Conservation (phyloP, 352 stramenopile species). For the Globisporangium acanthophoron region DNA sequence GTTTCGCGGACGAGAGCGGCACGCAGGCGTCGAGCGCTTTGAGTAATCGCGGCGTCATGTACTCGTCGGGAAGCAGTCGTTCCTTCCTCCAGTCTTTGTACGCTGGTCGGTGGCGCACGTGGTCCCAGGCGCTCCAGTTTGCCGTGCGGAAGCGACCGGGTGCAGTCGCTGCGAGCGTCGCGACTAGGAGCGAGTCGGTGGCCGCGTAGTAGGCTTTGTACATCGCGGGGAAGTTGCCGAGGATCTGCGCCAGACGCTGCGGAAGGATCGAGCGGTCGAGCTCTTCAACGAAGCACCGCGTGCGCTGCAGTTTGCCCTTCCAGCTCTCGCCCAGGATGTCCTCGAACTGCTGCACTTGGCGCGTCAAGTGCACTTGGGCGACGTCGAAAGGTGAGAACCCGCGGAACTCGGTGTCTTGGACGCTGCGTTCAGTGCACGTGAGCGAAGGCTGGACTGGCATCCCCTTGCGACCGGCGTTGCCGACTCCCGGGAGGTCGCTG, state of each 20-base stretch:
- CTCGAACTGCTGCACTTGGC: constrained; percentile 57
- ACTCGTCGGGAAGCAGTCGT: constrained; percentile 27
- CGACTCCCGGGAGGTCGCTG: constrained; percentile 62
- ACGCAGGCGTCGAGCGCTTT: constrained; percentile 37
- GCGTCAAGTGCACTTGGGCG: constrained; percentile 42
- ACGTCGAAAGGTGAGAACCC: constrained; percentile 24
- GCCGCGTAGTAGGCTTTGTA: constrained; percentile 47
- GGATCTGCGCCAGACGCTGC: constrained; percentile 44
- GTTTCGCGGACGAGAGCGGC: constrained; percentile 41
- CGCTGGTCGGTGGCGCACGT: constrained; percentile 59
- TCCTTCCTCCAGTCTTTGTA: constrained; percentile 67
- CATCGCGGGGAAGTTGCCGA: constrained; percentile 31
- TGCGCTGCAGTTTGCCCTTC: constrained; percentile 39
- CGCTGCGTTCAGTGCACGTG: constrained; percentile 31
- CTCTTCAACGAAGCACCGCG: constrained; percentile 29
- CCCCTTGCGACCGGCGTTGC: constrained; percentile 52
- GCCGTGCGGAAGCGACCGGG: constrained; percentile 39
- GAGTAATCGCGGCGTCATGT: constrained; percentile 58
- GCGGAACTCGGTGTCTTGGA: constrained; percentile 56
- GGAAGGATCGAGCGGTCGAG: constrained; percentile 41
- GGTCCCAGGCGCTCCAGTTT: constrained; percentile 44
- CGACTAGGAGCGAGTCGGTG: constrained; percentile 54
- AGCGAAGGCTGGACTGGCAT: constrained; percentile 39
- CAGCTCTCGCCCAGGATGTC: constrained; percentile 41
- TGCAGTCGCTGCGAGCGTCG: constrained; percentile 36